Base-by-base conservation (phyloP, 306 rosid genomes). In the Sesbania bispinosa region DNA sequence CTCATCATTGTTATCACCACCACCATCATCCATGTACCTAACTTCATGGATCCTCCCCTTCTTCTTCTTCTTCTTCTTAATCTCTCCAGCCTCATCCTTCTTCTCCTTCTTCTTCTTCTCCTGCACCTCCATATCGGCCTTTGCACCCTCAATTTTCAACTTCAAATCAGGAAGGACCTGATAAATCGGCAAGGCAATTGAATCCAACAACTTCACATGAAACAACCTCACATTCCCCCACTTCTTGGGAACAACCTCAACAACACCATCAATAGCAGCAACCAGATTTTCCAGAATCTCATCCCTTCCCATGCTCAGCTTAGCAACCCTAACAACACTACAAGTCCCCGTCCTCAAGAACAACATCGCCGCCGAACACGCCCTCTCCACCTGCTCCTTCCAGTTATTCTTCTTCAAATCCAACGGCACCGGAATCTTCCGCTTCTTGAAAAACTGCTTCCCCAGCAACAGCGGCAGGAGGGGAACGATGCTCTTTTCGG, bases 1-100 rank as follows among this genome's bases (percentile, higher is more conserved):
- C 36, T 63, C 83, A 5, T 38, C 23, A 20, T 1, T 13, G 38
- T 5, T 65, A 18, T 36, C 51, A 41, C 67, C 33, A 27, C 21
- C 78, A 4, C 52, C 5, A 32, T 73, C n/a, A n/a, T 90, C 97
- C 96, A 93, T 85, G 64, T 88, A 85, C 80, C 80, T 70, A 70
- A 90, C 84, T 52, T 88, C 89, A 54, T 81, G 97, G 65, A 93
- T 88, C 79, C 88, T 83, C 7, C 96, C 96, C 85, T 84, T 90
- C 83, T 79, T 88, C 79, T 78, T 67, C 46, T 60, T 89, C 79
- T 80, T 77, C 45, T 23, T 46, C 21, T n/a, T n/a, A n/a, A n/a
- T n/a, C n/a, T n/a, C n/a, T n/a, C 14, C 66, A 53, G 65, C 82
- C 32, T 42, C 26, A 36, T 21, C 6, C 38, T 41, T 61, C 62